Conservation (phyloP, 495 filamentous ascomycete species). For the Penicillium pulvis region DNA sequence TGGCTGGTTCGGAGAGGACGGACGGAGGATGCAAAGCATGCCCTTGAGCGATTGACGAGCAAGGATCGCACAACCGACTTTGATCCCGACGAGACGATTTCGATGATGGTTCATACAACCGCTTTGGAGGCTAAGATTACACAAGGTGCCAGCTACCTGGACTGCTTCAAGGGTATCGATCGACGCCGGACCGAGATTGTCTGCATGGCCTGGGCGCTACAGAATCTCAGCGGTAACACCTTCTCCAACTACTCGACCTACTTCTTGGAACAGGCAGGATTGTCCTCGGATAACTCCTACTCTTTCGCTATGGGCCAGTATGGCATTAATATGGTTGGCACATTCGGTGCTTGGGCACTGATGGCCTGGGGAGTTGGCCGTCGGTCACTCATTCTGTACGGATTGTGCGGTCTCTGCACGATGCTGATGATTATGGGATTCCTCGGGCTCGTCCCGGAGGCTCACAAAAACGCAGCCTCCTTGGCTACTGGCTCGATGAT, state of each 20-base stretch:
- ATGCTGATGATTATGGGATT: slow-evolving; percentile 77
- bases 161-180: slow-evolving; percentile 77
- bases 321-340: slow-evolving; percentile 72
- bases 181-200: slow-evolving; percentile 76
- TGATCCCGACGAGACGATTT: slow-evolving; percentile 72
- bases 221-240: slow-evolving; percentile 75
- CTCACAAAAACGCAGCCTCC: slow-evolving; percentile 53
- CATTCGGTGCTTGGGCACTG: slow-evolving; percentile 73
- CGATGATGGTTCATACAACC: slow-evolving; percentile 85
- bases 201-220: slow-evolving; percentile 81
- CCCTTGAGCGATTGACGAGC: slow-evolving; percentile 68
- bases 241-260: slow-evolving; percentile 83
- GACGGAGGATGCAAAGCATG: slow-evolving; percentile 65
- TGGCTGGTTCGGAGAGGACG: slow-evolving; percentile 77
- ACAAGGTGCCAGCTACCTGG: slow-evolving; percentile 65
- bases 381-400: slow-evolving; percentile 69
- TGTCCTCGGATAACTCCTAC: slow-evolving; percentile 59
- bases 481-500: slow-evolving; percentile 73
- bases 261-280: slow-evolving; percentile 74
- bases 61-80: slow-evolving; percentile 58
- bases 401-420: slow-evolving; percentile 62
- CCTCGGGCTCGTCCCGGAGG: slow-evolving; percentile 62
- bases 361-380: slow-evolving; percentile 71
- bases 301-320: slow-evolving; percentile 74
- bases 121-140: slow-evolving; percentile 72